phyloP scores from a whole-genome alignment of 2,329 filamentous ascomycete genomes.

The Penicillium palitans region DNA sequence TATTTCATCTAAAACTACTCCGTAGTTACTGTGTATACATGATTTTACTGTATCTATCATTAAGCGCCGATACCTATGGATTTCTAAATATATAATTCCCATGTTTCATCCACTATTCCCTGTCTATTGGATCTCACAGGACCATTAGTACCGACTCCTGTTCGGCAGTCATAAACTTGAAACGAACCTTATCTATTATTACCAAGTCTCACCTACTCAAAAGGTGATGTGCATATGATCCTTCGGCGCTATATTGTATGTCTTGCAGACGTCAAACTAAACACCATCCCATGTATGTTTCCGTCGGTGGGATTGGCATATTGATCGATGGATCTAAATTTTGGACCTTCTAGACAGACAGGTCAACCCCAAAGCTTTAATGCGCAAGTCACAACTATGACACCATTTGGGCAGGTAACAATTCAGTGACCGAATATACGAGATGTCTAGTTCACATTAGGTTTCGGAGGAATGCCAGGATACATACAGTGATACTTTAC shows the following conservation, averaged over 20 bases:
- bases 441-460: neutral
- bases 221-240: neutral
- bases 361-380: neutral
- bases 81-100: neutral
- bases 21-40: neutral
- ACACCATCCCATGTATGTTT: neutral
- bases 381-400: neutral
- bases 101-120: neutral
- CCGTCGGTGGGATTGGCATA: neutral
- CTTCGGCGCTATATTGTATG: neutral
- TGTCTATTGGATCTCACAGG: neutral
- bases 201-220: neutral
- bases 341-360: neutral
- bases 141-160: neutral
- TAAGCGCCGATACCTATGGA: neutral
- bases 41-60: neutral
- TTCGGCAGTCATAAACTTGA: neutral
- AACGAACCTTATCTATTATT: neutral
- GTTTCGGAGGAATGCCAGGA: neutral
- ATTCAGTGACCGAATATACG: neutral
- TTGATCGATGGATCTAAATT: neutral
- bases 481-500: neutral
- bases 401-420: neutral
- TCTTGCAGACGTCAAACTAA: neutral
- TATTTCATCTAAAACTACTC: neutral